Evolutionary conservation across 116 monocot species (phyloP), one percentile per base, ranked within the genome.

Genomic region (Iris pallida): DNA sequence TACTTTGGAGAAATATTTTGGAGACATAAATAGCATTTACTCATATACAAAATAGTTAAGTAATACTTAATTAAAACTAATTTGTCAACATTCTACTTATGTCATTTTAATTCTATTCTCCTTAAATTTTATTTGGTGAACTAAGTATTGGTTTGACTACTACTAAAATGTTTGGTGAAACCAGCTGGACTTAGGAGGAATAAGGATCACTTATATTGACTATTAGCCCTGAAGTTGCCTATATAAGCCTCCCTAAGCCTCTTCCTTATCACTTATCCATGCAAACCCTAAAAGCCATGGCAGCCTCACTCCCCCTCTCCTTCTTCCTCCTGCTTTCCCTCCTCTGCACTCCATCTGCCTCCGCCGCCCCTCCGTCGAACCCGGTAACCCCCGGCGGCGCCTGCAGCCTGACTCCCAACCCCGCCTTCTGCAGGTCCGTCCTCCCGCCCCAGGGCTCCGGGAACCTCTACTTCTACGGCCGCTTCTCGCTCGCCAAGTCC

Each of bases 401-500:
- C 8, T 93, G 92, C 79, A 83, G 78, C 60, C 44, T 59, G 54
- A 93, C 92, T 3, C 80, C 69, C 8, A 79, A 88, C 70, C 89
- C 88, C 7, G 30, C 57, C 20, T 93, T 86, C 77, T 93, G 92
- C 81, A 56, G 47, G 7, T 42, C 83, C 42, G 55, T 83, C 55
- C 81, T 93, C 64, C 83, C 88, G 5, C 19, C 73, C 0, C 16
- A 16, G 10, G 72, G 68, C 41, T 59, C 63, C 59, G 64, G 48
- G 4, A 81, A 83, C 62, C 80, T 92, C 73, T 86, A 77, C 72
- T 64, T 72, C 75, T 92, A 79, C 68, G 83, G 83, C 40, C 88
- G 86, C 53, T 84, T 86, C 69, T 83, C 79, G 66, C 54, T 93
- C n/a, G 68, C 86, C 16, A 78, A 81, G 44, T 93, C 92, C 20